A percentile compares a stretch with the other conserved stretches of the same genome.
phyloP scores from a whole-genome alignment of 176 grass and related monocot species.

The Carex cristatella region DNA sequence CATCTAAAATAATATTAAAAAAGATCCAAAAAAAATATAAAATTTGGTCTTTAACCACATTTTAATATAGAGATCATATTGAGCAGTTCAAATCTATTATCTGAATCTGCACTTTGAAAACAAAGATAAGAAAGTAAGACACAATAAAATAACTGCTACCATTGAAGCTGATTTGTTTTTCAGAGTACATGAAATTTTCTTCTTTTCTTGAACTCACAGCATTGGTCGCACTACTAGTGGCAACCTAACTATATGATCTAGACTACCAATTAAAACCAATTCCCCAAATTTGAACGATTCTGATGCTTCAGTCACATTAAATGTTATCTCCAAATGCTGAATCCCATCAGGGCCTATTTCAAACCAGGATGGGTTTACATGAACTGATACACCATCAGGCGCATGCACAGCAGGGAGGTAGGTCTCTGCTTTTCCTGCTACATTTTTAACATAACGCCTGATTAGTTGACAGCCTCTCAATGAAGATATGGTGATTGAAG shows the following conservation, averaged over 20 bases:
- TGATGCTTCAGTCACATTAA: conserved; percentile 22
- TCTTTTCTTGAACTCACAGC: background rate
- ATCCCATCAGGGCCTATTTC: conserved; percentile 16
- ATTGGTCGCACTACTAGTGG: conserved; percentile 26
- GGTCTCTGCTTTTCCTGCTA: conserved; percentile 32
- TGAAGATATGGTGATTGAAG: conserved; percentile 48
- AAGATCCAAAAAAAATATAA: too few species aligned
- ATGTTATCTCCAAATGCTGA: conserved; percentile 34
- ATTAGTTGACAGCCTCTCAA: conserved; percentile 27
- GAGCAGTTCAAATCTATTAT: too few species aligned
- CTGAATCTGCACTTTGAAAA: too few species aligned
- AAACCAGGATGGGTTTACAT: conserved; percentile 43
- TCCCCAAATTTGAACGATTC: conserved; percentile 38
- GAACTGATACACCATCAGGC: conserved; percentile 30
- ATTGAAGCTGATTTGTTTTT: too few species aligned
- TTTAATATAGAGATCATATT: too few species aligned
- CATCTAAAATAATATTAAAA: too few species aligned
- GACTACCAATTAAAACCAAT: conserved; percentile 43
- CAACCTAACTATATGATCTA: conserved; percentile 47
- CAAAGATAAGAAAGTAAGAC: too few species aligned
- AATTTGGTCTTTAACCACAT: too few species aligned
- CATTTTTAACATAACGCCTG: conserved; percentile 34
- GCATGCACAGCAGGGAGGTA: conserved; percentile 30
- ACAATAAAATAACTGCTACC: too few species aligned
- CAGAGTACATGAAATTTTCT: too few species aligned